phyloP scores from a whole-genome alignment of 176 grass and related monocot genomes.

The Puccinellia tenuiflora region DNA sequence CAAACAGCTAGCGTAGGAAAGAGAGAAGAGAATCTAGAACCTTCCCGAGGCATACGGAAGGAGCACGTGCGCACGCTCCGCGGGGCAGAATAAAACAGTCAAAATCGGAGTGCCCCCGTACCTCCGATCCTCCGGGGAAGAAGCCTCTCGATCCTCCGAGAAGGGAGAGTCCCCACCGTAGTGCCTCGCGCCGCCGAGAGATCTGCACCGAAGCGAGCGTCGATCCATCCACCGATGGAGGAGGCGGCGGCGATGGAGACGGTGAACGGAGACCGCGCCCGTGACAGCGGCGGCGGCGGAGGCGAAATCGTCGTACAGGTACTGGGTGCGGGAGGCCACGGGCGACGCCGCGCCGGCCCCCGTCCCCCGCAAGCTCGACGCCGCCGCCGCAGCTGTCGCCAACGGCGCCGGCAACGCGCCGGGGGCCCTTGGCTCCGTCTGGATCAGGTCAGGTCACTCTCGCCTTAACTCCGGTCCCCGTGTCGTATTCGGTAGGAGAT shows the following conservation, averaged over 20 bases:
- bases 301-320: constrained; percentile 76
- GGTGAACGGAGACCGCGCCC: neutral
- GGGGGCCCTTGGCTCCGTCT: constrained; percentile 71
- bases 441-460: constrained; percentile 57
- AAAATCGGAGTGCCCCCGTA: neutral
- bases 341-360: constrained; percentile 66
- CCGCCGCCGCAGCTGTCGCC: neutral
- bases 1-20: neutral
- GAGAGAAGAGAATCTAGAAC: neutral
- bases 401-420: constrained; percentile 32
- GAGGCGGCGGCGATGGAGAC: constrained; percentile 18
- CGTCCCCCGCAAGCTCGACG: constrained; percentile 60
- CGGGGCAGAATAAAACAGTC: neutral
- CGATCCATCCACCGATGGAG: constrained; percentile 36
- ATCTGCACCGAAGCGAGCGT: constrained; percentile 1
- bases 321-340: constrained; percentile 72
- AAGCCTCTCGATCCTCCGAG: neutral
- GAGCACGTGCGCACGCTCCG: neutral
- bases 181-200: neutral
- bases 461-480: neutral
- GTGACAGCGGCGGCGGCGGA: constrained; percentile 3
- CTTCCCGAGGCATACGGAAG: constrained; percentile 26
- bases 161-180: neutral
- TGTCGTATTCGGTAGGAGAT: neutral
- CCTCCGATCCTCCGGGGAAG: neutral